phyloP scores from a whole-genome alignment of 2,329 filamentous ascomycete species.

The Ceratocystis destructans region DNA sequence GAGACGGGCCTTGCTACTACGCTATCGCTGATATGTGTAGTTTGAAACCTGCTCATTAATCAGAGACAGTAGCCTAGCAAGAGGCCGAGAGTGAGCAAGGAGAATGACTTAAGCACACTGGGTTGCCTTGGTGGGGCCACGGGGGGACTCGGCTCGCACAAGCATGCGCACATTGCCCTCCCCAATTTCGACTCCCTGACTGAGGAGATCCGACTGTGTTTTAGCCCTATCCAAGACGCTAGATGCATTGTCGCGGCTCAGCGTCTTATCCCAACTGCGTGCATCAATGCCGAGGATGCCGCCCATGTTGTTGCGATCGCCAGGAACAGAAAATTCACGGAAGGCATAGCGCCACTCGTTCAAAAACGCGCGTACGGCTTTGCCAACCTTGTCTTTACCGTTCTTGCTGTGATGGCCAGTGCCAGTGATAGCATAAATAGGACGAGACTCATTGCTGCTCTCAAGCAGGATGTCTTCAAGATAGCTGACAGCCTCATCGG shows the following conservation, averaged over 20 bases:
- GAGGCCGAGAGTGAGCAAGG: background rate
- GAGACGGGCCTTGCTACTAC: background rate
- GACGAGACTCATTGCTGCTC: conserved; percentile 56
- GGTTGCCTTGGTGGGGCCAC: background rate
- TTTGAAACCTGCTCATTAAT: background rate
- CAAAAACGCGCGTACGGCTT: conserved; percentile 77
- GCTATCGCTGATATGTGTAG: background rate
- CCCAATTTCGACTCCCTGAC: conserved; percentile 53
- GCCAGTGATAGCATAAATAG: conserved; percentile 90
- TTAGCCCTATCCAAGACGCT: conserved; percentile 21
- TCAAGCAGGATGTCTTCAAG: conserved; percentile 77
- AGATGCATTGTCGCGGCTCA: conserved; percentile 34
- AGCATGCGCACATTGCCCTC: conserved; percentile 53
- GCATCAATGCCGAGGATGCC: conserved; percentile 60
- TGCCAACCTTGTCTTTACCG: conserved; percentile 96
- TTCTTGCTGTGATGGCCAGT: conserved; percentile 98
- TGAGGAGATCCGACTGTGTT: conserved; percentile 43
- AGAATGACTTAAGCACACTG: conserved; percentile 9
- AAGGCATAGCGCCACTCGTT: conserved; percentile 95
- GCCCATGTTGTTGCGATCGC: conserved; percentile 71
- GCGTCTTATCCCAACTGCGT: conserved; percentile 50
- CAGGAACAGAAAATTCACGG: conserved; percentile 88
- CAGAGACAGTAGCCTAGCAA: background rate
- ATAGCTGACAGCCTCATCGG: conserved; percentile 91
- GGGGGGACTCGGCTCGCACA: conserved; percentile 34